These are phyloP conservation scores for Solanum sitiens DNA, from an alignment of 257 asterid species.

Conservation along the genomic window DNA sequence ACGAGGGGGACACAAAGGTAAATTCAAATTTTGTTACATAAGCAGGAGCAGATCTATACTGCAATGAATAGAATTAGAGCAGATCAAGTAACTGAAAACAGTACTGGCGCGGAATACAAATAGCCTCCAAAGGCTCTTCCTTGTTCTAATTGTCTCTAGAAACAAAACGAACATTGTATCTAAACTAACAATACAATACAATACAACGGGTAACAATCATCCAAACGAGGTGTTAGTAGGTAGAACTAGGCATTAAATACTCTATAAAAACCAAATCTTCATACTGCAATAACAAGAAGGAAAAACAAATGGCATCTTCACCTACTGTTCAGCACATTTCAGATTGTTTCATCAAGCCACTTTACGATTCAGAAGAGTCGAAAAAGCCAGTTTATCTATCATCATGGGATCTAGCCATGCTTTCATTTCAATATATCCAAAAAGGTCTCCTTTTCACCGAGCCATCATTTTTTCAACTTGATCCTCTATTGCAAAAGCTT, in stretches of 20 bases:
- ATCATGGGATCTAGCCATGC: conserved; percentile 20
- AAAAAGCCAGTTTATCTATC: conserved; percentile 10
- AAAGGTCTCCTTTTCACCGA: conserved; percentile 22
- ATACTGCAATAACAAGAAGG: not conserved
- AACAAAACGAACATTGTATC: too few relatives aligned
- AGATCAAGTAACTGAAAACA: not conserved
- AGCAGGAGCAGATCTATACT: not conserved
- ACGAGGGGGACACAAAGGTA: not conserved
- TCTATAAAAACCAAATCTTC: not conserved
- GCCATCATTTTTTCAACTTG: conserved; percentile 6
- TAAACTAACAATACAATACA: too few relatives aligned
- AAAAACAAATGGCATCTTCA: not conserved
- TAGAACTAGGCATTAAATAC: not conserved
- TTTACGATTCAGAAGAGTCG: conserved; percentile 1
- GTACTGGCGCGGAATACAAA: not conserved
- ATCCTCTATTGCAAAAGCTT: not conserved
- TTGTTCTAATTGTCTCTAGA: not conserved
- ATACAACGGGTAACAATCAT: not conserved
- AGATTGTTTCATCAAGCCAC: conserved; percentile 21
- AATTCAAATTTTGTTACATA: not conserved
- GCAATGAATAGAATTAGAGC: not conserved
- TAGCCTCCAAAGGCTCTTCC: not conserved
- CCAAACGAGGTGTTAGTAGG: not conserved
- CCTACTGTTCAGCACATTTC: conserved; percentile 11
- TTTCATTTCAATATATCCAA: conserved; percentile 14